Base-by-base conservation (phyloP, 768 basidiomycete genomes). In the Boletus patriciae region DNA sequence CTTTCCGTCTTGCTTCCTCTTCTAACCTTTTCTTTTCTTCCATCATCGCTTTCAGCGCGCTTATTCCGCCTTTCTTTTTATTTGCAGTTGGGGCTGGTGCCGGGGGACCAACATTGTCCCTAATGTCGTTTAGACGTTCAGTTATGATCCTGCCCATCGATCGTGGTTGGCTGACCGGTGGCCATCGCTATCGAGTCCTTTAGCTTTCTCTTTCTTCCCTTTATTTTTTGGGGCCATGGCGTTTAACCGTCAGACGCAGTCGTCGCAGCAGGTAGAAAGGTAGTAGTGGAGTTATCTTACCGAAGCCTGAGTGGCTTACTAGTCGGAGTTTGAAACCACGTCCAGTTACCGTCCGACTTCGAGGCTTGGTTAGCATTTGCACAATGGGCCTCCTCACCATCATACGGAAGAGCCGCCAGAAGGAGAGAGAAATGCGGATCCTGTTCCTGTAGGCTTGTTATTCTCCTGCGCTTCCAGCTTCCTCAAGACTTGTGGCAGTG, bases 361-460 rank as follows among this genome's bases (percentile, higher is more conserved):
- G 25, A 34, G 16, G 18, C 6, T 34, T 45, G 23, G 51, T 46
- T 31, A 7, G 46, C 27, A 29, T 25, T 50, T 37, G 44, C 47
- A 45, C 54, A 15, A 94, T 96, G 94, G 97, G 96, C 1, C 83
- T 99, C 41, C 84, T 98, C 57, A 97, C 97, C 7, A 93, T 98
- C 71, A 98, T 99, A 62, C 80, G 97, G 54, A 99, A 99, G 77
- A 95, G 94, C 66, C 80, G 94, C 41, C 86, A 86, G 71, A 98
- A 98, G 71, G 95, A 97, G 74, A 89, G 86, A 72, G 95, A 98
- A 71, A 98, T 98, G 91, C 84, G 96, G 33, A 82, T 98, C 52
- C 80, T 99, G 46, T 98, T 98, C 75, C 85, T 96, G 92, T 91
- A 71, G 58, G 83, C 66, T 19, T 52, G 58, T 42, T 27, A 49